Conservation (phyloP, 768 basidiomycete genomes). For the Termitomyces titanicus region DNA sequence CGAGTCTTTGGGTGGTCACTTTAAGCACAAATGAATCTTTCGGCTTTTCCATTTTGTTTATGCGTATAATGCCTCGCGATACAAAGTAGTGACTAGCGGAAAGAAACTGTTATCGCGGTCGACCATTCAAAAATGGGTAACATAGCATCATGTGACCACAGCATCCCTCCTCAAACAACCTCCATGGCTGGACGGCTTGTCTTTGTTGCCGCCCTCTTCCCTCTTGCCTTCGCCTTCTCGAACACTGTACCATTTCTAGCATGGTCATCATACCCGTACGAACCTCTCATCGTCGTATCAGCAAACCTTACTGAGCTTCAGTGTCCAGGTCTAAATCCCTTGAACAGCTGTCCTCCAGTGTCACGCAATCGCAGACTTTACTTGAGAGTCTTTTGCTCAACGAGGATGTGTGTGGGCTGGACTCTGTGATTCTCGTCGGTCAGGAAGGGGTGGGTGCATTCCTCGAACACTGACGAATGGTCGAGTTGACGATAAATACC, state of each 20-base stretch:
- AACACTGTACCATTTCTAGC: constrained; percentile 62
- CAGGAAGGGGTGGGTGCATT: constrained; percentile 62
- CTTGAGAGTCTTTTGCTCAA: constrained; percentile 41
- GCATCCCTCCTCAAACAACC: not conserved
- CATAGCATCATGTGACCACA: not conserved
- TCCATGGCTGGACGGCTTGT: constrained; percentile 41
- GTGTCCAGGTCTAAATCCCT: constrained; percentile 45
- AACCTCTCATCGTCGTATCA: not conserved
- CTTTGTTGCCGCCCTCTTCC: constrained; percentile 42
- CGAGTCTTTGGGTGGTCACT: too few relatives aligned
- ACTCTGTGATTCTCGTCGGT: constrained; percentile 64
- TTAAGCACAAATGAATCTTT: too few relatives aligned
- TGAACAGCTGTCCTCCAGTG: constrained; percentile 33
- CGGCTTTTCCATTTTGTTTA: too few relatives aligned
- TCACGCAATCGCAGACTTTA: constrained; percentile 30
- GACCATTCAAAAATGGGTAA: too few relatives aligned
- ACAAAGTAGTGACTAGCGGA: too few relatives aligned
- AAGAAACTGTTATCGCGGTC: too few relatives aligned
- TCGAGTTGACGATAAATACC: constrained; percentile 3
- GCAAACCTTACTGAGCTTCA: not conserved
- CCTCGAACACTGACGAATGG: not conserved
- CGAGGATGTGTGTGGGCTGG: constrained; percentile 55
- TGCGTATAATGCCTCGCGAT: too few relatives aligned
- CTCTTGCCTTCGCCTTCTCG: constrained; percentile 52
- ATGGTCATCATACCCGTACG: constrained; percentile 70